Base-by-base conservation (phyloP, 1,139 yeast species). In the Pichia sp. region DNA sequence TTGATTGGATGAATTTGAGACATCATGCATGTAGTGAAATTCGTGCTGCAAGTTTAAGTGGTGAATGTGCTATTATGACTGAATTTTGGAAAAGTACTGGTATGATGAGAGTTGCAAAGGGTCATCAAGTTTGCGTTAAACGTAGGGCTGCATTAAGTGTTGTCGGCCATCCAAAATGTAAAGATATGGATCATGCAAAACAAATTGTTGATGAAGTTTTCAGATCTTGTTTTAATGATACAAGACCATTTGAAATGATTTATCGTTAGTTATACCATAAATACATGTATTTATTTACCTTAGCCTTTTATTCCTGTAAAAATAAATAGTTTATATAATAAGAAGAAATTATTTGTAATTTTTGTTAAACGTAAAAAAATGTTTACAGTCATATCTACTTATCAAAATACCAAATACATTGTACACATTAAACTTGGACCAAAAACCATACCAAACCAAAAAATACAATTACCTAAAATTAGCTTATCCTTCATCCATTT, bases 21-120 rank as follows among this genome's bases (percentile, higher is more conserved):
- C 98, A 92, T 60, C 98, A 92, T 62, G 98, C 98, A 0, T 94
- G 98, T 64, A 83, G 97, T 0, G 98, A 92, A 65, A 87, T 92
- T 43, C 72, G 99, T 50, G 98, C 98, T 0, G 83, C 95, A 12
- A 82, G 87, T 60, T 70, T 92, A 33, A 85, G 96, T 58, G 99
- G 99, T 8, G 99, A 92, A 61, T 92, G 99, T 65, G 75, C 97
- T 32, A 80, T 92, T 57, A 77, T 84, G 78, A 85, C 84, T 56
- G 96, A 92, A 62, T 80, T 92, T 54, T 75, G 77, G 51, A 51
- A 76, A 39, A 81, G 80, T 0, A n/a, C 49, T 3, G 75, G 71
- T 2, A 71, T 76, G 51, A 78, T 87, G 58, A 81, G 83, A 40
- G 47, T 59, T 27, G 59, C 64, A 3, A 78, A 78, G 53, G 96